A percentile compares a stretch with the other conserved stretches of the same genome.
These are phyloP conservation scores for Mrakia blollopis DNA, from an alignment of 768 basidiomycete genomes.

Conservation along the genomic window DNA sequence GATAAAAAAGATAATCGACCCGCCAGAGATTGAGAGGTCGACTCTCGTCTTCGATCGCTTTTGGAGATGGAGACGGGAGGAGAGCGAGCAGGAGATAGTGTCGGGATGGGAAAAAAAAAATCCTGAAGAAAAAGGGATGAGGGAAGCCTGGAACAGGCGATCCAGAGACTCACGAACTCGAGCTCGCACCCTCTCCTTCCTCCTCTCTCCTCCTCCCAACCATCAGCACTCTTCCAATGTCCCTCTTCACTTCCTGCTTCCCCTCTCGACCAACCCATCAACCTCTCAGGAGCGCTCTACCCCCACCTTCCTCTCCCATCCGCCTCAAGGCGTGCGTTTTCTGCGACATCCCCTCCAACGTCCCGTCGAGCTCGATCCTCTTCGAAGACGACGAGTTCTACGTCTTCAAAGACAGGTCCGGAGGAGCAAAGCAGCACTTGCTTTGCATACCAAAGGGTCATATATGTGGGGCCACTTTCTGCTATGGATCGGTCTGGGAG, in stretches of 20 bases:
- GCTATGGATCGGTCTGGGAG: neutral
- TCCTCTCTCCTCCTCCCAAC: neutral
- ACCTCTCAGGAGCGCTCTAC: neutral
- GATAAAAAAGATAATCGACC: too few species aligned
- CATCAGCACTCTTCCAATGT: neutral
- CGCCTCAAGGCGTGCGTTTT: neutral
- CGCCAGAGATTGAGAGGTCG: too few species aligned
- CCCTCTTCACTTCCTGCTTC: constrained; percentile 17
- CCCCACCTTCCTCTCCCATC: neutral
- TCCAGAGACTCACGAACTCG: too few species aligned
- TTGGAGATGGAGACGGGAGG: too few species aligned
- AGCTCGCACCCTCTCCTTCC: neutral
- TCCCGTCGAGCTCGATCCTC: neutral
- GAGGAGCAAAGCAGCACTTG: constrained; percentile 15
- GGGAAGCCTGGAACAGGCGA: too few species aligned
- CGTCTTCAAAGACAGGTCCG: constrained; percentile 20
- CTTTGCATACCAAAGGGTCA: constrained; percentile 21
- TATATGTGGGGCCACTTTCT: neutral
- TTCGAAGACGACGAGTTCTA: neutral
- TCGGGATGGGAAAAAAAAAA: too few species aligned
- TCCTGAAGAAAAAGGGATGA: too few species aligned
- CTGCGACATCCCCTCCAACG: constrained; percentile 14
- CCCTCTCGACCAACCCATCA: neutral
- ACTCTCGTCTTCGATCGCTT: too few species aligned
- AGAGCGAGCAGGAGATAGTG: too few species aligned